Base-by-base conservation (phyloP, 257 asterid genomes). In the Lithospermum erythrorhizon region DNA sequence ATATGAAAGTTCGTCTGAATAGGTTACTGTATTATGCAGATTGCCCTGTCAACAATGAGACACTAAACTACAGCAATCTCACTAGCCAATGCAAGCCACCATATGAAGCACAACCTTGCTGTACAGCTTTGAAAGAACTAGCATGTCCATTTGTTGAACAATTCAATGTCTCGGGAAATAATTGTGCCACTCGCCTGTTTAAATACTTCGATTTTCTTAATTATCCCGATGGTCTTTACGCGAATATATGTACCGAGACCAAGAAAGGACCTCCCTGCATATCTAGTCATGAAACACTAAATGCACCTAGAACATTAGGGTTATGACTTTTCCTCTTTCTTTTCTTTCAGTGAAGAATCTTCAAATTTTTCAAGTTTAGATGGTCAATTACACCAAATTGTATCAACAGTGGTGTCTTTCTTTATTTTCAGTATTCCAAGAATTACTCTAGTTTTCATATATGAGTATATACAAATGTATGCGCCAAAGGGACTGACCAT, bases 61-160 rank as follows among this genome's bases (percentile, higher is more conserved):
- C 20, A 21, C 78, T 55, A 48, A 79, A 82, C 78, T 82, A 72
- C 70, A 76, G 70, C 5, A 66, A 72, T 65, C 32, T 79, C 71
- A 77, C 76, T 15, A 72, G 78, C 70, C 59, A 68, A 21, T 82
- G 89, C 80, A 76, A 62, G 58, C 80, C 51, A 27, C 85, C 85
- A 1, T 82, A 72, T 67, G 45, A 66, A 21, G 45, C 70, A 0
- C 59, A 58, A 1, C 63, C 16, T 4, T 82, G 89, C 15, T 82
- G 86, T 57, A 41, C 75, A 18, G 72, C 75, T 22, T 23, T 74
- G 0, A 75, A 63, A 65, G 70, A 71, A 9, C 64, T 81, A 14
- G 79, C 72, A 0, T 81, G 87, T 63, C 87, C 73, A 0, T 63
- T 68, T n/a, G 57, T 3, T 2, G 81, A 69, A n/a, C 19, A 66